Evolutionary conservation across 176 grass and related monocot species (phyloP).

Genomic region (Oryza australiensis): DNA sequence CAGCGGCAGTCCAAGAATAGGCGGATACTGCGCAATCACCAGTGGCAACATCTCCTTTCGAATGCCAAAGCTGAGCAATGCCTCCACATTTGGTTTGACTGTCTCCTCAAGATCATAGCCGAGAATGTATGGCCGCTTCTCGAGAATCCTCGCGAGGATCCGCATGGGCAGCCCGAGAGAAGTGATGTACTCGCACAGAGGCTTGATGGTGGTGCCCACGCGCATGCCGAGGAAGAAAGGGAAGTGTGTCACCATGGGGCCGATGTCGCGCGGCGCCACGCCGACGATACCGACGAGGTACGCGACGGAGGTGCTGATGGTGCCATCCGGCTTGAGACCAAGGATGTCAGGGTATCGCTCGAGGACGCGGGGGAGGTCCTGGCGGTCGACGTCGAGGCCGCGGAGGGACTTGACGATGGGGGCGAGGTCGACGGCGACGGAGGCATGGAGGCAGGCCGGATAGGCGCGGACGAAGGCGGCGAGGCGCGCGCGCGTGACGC

Average conservation of each 20-base stretch:
- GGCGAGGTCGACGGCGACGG: slow-evolving; percentile 82
- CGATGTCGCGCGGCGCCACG: slow-evolving; percentile 80
- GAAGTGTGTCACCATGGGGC: slow-evolving; percentile 94
- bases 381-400: slow-evolving; percentile 90
- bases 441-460: slow-evolving; percentile 86
- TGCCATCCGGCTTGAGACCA: slow-evolving; percentile 90
- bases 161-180: slow-evolving; percentile 73
- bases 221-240: slow-evolving; percentile 91
- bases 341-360: slow-evolving; percentile 76
- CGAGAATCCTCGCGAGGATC: slow-evolving; percentile 82
- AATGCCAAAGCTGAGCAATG: slow-evolving; percentile 70
- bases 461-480: slow-evolving; percentile 74
- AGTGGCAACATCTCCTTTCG: slow-evolving; percentile 64
- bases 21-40: slow-evolving; percentile 68
- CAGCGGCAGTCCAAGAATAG: slow-evolving; percentile 77
- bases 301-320: slow-evolving; percentile 89
- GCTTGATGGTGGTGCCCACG: slow-evolving; percentile 86
- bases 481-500: slow-evolving; percentile 69
- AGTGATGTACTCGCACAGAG: slow-evolving; percentile 74
- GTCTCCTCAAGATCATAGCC: slow-evolving; percentile 83
- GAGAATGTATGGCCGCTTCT: slow-evolving; percentile 87
- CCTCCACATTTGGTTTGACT: slow-evolving; percentile 79
- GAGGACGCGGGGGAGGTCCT: slow-evolving; percentile 82
- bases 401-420: slow-evolving; percentile 76
- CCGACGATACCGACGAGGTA: slow-evolving; percentile 82